Evolutionary conservation across 2,329 filamentous ascomycete species (phyloP).

Genomic region (Aspergillus fijiensis): DNA sequence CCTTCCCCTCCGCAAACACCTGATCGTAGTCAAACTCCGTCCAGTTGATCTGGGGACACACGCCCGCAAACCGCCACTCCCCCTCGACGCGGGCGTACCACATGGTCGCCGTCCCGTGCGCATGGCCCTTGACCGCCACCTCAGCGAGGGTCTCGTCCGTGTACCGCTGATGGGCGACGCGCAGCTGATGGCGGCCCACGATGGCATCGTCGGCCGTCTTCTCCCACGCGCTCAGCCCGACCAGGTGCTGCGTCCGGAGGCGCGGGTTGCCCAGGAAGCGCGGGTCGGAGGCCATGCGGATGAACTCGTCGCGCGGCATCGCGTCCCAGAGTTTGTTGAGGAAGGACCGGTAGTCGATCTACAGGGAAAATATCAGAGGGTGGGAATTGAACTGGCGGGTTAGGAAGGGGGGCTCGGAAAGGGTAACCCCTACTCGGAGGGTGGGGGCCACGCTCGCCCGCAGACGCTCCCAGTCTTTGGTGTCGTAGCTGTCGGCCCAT

Average conservation of each 20-base stretch:
- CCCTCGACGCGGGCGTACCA: constrained; percentile 56
- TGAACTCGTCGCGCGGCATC: constrained; percentile 57
- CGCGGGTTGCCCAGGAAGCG: constrained; percentile 57
- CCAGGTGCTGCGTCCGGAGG: constrained; percentile 60
- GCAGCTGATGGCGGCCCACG: constrained; percentile 57
- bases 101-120: constrained; percentile 54
- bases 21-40: constrained; percentile 9
- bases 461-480: constrained; percentile 9
- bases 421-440: not conserved
- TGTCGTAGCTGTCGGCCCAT: constrained; percentile 11
- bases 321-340: constrained; percentile 42
- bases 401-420: not conserved
- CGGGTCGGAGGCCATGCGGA: constrained; percentile 54
- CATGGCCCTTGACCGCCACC: constrained; percentile 57
- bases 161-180: constrained; percentile 59
- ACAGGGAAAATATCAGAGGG: not conserved
- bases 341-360: constrained; percentile 67
- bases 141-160: constrained; percentile 43
- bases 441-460: constrained; percentile 4
- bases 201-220: constrained; percentile 55
- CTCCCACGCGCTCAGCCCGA: constrained; percentile 57
- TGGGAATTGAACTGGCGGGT: too few species aligned
- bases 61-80: constrained; percentile 58
- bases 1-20: constrained; percentile 2
- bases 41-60: constrained; percentile 41